Base-by-base conservation (phyloP, 2,329 filamentous ascomycete species). In the Monilinia fructigena region DNA sequence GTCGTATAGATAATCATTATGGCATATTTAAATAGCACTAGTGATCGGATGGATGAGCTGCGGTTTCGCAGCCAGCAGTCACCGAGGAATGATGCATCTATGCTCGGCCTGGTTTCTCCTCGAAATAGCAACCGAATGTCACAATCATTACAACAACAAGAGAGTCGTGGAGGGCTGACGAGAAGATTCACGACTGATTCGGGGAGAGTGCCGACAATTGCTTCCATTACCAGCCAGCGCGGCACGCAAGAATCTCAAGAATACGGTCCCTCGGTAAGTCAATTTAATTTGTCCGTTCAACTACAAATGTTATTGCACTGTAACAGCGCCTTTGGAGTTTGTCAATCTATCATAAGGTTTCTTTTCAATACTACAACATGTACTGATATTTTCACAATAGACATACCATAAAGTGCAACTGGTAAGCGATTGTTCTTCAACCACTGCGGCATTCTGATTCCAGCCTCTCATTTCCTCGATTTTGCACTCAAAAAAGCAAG, bases 131-230 rank as follows among this genome's bases (percentile, higher is more conserved):
- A 89, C 78, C 86, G 87, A 75, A 82, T 88, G 77, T 82, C 81
- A 70, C 85, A 85, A 71, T 82, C 84, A 71, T 79, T 82, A 67
- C 77, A 81, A 69, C 77, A 84, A 70, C 84, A 86, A 78, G 92
- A 96, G 76, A 85, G 85, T 71, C 88, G 93, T 78, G 86, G 87
- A 70, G 88, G 88, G 73, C 83, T 98, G 77, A 92, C 93, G 79
- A 89, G 94, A 75, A 90, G 94, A 76, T 98, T 98, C 80, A 98
- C 94, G 70, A 95, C 93, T 67, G 96, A 97, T 80, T 88, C 91
- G 80, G 84, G 92, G 79, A 85, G 93, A 84, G 82, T 94, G 79
- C 89, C 90, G 78, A 92, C 90, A 76, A 81, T 91, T 79, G 86
- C 84, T 67, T 72, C 75, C 58, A 71, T 76, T 54, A 67, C 72